Evolutionary conservation across 352 stramenopile genomes (phyloP), one percentile per base, ranked within the genome.

Genomic region (Phytopythium helicoides): DNA sequence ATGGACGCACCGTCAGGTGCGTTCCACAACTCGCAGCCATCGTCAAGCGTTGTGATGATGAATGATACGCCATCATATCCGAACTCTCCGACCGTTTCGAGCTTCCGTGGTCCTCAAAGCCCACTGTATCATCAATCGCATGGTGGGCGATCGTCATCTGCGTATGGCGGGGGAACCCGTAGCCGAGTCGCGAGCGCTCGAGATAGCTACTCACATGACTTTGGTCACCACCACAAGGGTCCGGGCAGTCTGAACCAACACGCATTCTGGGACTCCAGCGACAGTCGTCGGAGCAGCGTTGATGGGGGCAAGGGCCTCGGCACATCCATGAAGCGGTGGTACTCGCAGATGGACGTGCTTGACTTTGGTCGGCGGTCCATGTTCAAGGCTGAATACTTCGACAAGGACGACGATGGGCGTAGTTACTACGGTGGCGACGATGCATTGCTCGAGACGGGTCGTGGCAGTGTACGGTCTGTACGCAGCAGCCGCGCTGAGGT

Each of bases 311-410:
- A 74, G 36, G 65, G 73, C 19, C 73, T 92, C 35, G 64, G 74
- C 3, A 64, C 71, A 39, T 87, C 76, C 14, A 58, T 92, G n/a
- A 83, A 81, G 52, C 80, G 82, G 35, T 92, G 81, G 81, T 82
- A 86, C 36, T 89, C 77, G 5, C 71, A 73, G 25, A 79, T 88
- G 73, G 79, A 90, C 21, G 56, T 75, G 35, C 40, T 83, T n/a
- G 79, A 90, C 46, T 81, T 88, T 10, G 71, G 77, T 0, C 76
- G 81, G 28, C 81, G 80, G n/a, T 92, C 81, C 0, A 75, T 77
- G 51, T 92, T 92, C 56, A 86, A 73, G 15, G 77, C 80, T 19
- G 82, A 92, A 44, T 91, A 91, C 44, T 92, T 92, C 25, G 71
- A 82, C 42, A 68, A 73, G 25, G 74, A 87, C 25, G 71, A 80